A percentile compares a stretch with the other conserved stretches of the same genome.
Evolutionary conservation across 306 rosid genomes (phyloP).

Genomic region (Cotoneaster glaucophyllus): DNA sequence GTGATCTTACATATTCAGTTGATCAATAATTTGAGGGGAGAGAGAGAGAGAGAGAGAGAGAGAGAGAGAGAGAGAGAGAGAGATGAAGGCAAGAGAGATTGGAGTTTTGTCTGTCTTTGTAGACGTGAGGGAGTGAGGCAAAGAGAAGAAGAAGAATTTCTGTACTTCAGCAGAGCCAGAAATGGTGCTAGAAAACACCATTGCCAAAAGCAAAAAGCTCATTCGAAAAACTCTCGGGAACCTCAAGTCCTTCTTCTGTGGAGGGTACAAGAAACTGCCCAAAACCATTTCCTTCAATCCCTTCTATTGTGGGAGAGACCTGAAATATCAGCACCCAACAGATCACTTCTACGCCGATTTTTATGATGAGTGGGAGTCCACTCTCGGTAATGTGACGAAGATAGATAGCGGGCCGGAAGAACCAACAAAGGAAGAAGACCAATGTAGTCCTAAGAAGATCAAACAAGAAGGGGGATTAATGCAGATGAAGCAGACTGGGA

Average conservation of each 20-base stretch:
- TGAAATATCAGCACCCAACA: constrained; percentile 27
- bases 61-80: constrained; percentile 23
- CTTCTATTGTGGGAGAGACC: constrained; percentile 37
- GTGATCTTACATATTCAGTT: too few species aligned
- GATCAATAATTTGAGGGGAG: too few species aligned
- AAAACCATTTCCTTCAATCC: constrained; percentile 51
- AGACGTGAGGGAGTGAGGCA: constrained; percentile 15
- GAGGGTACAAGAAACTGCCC: constrained; percentile 58
- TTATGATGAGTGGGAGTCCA: constrained; percentile 65
- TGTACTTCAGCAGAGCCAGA: constrained; percentile 25
- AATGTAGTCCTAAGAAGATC: constrained; percentile 26
- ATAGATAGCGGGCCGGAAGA: constrained; percentile 22
- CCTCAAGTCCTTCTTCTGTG: constrained; percentile 46
- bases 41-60: constrained; percentile 22
- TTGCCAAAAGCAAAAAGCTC: constrained; percentile 42
- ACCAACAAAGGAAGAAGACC: constrained; percentile 31
- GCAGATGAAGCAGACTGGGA: constrained; percentile 37
- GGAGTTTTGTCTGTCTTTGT: constrained; percentile 19
- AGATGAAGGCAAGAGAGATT: constrained; percentile 18
- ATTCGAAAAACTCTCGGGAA: constrained; percentile 39
- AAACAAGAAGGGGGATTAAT: constrained; percentile 26
- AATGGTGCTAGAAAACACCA: constrained; percentile 63
- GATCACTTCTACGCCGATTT: constrained; percentile 54
- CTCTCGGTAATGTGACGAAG: constrained; percentile 32
- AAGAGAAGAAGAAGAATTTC: constrained; percentile 12